Conservation (phyloP, 805 yeast genomes). For the Pichia gijzeniarum region DNA sequence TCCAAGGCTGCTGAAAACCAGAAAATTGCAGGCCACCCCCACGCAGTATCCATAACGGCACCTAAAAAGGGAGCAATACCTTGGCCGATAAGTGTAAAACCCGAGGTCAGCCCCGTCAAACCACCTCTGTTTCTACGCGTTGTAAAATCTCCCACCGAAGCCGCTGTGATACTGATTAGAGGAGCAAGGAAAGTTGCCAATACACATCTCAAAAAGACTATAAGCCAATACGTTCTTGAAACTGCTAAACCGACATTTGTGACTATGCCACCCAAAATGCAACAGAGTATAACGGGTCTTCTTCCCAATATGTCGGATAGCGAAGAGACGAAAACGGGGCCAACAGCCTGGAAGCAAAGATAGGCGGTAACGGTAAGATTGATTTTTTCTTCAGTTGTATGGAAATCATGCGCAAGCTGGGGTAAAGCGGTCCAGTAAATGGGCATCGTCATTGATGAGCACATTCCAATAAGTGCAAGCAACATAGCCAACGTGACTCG, state of each 20-base stretch:
- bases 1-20: slow-evolving; percentile 68
- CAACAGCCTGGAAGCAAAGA: slow-evolving; percentile 65
- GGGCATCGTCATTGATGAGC: slow-evolving; percentile 69
- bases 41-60: slow-evolving; percentile 42
- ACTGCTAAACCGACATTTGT: slow-evolving; percentile 65
- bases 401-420: slow-evolving; percentile 46
- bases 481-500: slow-evolving; percentile 34
- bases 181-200: slow-evolving; percentile 79
- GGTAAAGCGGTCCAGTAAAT: slow-evolving; percentile 77
- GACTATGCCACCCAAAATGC: slow-evolving; percentile 49
- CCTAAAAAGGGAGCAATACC: slow-evolving; percentile 76
- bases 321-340: slow-evolving; percentile 65
- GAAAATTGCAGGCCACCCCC: slow-evolving; percentile 74
- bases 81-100: slow-evolving; percentile 63
- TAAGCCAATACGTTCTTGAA: slow-evolving; percentile 48
- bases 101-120: slow-evolving; percentile 57
- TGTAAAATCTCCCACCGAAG: slow-evolving; percentile 70
- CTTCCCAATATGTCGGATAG: slow-evolving; percentile 69
- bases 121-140: slow-evolving; percentile 63
- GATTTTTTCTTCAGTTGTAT: slow-evolving; percentile 48
- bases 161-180: slow-evolving; percentile 61
- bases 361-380: slow-evolving; percentile 75
- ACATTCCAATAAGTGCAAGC: slow-evolving; percentile 45
- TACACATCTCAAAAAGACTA: slow-evolving; percentile 63
- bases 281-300: slow-evolving; percentile 54